Percentiles rank a stretch among this genome's conserved stretches.
Conservation (phyloP, 2,329 filamentous ascomycete genomes). For the Tolypocladium guangdongense region DNA sequence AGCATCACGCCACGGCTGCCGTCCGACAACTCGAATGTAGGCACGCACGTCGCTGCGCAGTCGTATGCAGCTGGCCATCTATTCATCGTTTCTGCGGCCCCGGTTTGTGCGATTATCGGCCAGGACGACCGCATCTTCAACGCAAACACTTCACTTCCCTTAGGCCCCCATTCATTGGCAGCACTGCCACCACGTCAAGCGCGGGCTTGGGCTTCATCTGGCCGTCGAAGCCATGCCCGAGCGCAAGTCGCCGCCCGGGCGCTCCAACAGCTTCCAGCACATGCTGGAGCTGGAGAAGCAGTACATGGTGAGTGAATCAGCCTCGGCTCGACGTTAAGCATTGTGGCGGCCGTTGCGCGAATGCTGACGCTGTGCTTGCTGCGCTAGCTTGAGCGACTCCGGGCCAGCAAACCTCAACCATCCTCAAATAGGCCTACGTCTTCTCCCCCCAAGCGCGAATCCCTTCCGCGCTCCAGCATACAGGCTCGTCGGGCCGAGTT, state of each 20-base stretch:
- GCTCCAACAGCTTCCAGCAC: constrained; percentile 40
- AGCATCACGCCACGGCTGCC: neutral
- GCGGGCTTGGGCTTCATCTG: neutral
- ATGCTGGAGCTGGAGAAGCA: constrained; percentile 51
- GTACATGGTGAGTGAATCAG: constrained; percentile 39
- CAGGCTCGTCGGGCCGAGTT: constrained; percentile 5
- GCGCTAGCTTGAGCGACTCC: constrained; percentile 11
- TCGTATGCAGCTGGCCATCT: neutral
- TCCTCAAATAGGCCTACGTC: neutral
- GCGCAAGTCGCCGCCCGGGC: constrained; percentile 10
- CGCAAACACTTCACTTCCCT: neutral
- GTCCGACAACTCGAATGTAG: neutral
- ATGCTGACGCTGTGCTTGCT: neutral
- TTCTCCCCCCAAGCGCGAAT: neutral
- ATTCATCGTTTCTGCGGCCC: neutral
- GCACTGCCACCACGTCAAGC: neutral
- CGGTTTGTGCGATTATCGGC: neutral
- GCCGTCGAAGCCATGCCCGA: constrained; percentile 3
- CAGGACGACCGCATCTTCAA: neutral
- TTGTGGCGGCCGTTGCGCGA: neutral
- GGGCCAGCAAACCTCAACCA: constrained; percentile 3
- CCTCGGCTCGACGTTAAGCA: neutral
- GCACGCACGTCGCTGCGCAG: neutral
- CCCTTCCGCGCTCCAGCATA: constrained; percentile 5
- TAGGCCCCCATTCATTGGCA: neutral